Percentiles rank a stretch among this genome's conserved stretches.
Conservation (phyloP, 2,329 filamentous ascomycete genomes). For the Fusarium miscanthi region DNA sequence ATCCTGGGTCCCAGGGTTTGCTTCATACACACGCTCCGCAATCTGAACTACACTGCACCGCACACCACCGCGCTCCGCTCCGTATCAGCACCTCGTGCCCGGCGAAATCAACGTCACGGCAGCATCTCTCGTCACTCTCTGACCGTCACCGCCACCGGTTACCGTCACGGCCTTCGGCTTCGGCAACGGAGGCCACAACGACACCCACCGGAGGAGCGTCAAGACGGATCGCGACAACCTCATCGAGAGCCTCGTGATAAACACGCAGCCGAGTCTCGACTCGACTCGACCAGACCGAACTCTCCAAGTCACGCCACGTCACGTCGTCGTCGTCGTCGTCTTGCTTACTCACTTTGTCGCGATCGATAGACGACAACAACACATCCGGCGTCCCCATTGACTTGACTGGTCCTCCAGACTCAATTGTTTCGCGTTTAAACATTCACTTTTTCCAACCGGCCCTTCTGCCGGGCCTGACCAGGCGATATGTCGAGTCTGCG, state of each 20-base stretch:
- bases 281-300: not conserved
- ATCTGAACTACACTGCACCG: conserved; percentile 42
- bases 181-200: conserved; percentile 32
- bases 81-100: conserved; percentile 40
- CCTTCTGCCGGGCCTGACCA: conserved; percentile 38
- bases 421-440: conserved; percentile 21
- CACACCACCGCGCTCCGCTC: conserved; percentile 41
- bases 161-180: conserved; percentile 38
- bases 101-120: conserved; percentile 39
- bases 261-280: conserved; percentile 22
- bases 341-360: conserved; percentile 19
- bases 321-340: conserved; percentile 29
- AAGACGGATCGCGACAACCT: conserved; percentile 26
- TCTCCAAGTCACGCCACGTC: conserved; percentile 32
- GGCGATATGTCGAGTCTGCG: conserved; percentile 61
- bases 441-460: conserved; percentile 32
- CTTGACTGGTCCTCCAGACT: conserved; percentile 5
- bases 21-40: conserved; percentile 45
- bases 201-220: conserved; percentile 23
- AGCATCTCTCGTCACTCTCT: conserved; percentile 24
- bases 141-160: conserved; percentile 38
- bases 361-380: conserved; percentile 28
- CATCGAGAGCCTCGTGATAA: conserved; percentile 23
- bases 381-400: conserved; percentile 16
- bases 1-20: conserved; percentile 47